Evolutionary conservation across 768 basidiomycete genomes (phyloP), one percentile per base, ranked within the genome.

Genomic region (Russula sp.): DNA sequence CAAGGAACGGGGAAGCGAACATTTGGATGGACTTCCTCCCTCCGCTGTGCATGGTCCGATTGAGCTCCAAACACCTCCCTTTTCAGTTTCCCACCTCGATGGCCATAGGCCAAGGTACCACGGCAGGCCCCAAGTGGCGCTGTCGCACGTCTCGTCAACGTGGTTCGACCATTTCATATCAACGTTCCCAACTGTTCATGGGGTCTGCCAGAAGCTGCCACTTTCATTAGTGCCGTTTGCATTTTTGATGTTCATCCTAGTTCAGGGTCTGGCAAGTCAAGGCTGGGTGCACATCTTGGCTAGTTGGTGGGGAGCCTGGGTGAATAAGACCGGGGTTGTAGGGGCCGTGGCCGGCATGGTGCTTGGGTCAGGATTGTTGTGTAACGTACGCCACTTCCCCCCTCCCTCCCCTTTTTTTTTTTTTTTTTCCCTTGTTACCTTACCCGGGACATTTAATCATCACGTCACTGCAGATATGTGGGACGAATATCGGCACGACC

Each of bases 171-270:
- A 5, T 22, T 48, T 34, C 4, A 16, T 47, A 22, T 20, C 48
- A 47, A 62, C 78, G 49, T 91, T 91, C 72, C 93, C 92, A 0
- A 94, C 89, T 1, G 78, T 88, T 64, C 78, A 81, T 71, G 82
- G 82, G 10, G 82, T 85, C 22, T 75, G 86, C 22, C 80, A 84
- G 0, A 82, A 87, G 20, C 78, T 95, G 0, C 95, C 94, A 0
- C 84, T 94, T 63, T 80, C 84, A 13, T 83, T 97, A 7, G 77
- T 97, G 16, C 92, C 92, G 0, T 98, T 98, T 70, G 91, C 94
- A 0, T 94, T 98, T 71, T 87, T 89, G 0, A 93, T 95, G 74
- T 98, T 98, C 76, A 92, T 98, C 67, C 83, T 98, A 61, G 91
- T 96, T 62, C 89, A 95, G 71, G 89, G 81, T 0, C 80, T 98